phyloP scores from a whole-genome alignment of 306 rosid genomes.

The Crotalaria pallida region DNA sequence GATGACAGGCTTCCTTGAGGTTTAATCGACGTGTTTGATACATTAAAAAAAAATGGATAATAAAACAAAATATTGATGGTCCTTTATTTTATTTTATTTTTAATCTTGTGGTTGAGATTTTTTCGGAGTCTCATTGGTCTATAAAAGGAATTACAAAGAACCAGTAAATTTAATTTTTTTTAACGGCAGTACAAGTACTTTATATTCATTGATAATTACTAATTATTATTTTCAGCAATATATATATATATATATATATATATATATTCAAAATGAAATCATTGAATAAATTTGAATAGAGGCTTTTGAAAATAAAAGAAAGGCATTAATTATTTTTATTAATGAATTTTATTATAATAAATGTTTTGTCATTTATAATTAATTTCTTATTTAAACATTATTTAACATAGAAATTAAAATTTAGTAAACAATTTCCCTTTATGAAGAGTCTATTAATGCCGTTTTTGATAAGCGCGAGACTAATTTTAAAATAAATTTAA shows the following conservation, averaged over 20 bases:
- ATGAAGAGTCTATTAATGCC: neutral
- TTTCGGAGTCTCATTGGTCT: slow-evolving; percentile 21
- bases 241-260: no score
- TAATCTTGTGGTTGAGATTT: neutral
- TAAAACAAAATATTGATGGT: neutral
- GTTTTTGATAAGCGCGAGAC: neutral
- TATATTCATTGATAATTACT: no score
- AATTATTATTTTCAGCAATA: no score
- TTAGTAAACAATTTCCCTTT: neutral
- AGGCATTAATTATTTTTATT: neutral
- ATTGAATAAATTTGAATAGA: neutral
- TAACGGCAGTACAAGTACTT: no score
- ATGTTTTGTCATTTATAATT: neutral
- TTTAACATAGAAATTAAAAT: neutral
- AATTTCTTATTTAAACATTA: neutral
- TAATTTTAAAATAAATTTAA: neutral
- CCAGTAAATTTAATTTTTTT: no score
- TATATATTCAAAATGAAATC: neutral
- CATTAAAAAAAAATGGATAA: neutral
- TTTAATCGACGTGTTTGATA: slow-evolving; percentile 21
- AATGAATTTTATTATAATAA: neutral
- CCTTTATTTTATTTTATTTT: neutral
- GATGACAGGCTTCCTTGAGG: slow-evolving; percentile 89
- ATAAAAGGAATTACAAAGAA: neutral
- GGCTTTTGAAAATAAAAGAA: neutral